Conservation (phyloP, 352 stramenopile species). For the Phytophthora uliginosa region DNA sequence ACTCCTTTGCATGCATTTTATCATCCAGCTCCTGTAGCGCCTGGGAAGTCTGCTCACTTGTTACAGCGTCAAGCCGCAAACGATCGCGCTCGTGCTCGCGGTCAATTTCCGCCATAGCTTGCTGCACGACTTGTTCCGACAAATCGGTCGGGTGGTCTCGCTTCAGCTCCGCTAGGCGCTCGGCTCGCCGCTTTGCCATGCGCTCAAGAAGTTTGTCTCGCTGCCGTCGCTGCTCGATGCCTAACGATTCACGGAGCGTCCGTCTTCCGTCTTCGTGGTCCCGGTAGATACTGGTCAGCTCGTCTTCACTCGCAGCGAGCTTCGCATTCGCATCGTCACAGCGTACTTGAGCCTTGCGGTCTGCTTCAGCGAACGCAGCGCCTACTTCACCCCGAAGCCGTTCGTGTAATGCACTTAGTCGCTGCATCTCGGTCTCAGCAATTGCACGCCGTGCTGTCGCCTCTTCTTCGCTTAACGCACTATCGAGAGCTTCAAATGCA, state of each 20-base stretch:
- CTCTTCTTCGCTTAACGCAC: conserved; percentile 15
- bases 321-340: conserved; percentile 20
- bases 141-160: conserved; percentile 10
- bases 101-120: conserved; percentile 16
- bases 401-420: conserved; percentile 21
- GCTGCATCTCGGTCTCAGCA: conserved; percentile 13
- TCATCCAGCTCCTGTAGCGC: conserved; percentile 30
- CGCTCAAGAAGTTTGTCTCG: conserved; percentile 48
- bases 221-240: conserved; percentile 42
- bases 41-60: conserved; percentile 29
- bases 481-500: conserved; percentile 19
- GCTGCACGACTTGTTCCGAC: conserved; percentile 12
- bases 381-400: conserved; percentile 17
- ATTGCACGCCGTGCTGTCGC: conserved; percentile 6
- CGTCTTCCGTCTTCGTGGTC: conserved; percentile 35
- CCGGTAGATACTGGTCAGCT: conserved; percentile 27
- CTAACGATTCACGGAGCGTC: conserved; percentile 30
- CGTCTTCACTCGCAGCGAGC: conserved; percentile 17
- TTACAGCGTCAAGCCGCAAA: conserved; percentile 27
- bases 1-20: conserved; percentile 26
- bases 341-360: conserved; percentile 19
- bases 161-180: conserved; percentile 25
- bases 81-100: conserved; percentile 34
- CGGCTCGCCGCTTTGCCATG: conserved; percentile 25
- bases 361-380: conserved; percentile 26